Evolutionary conservation across 768 basidiomycete genomes (phyloP), one percentile per base, ranked within the genome.

Genomic region (Naganishia kalamii): DNA sequence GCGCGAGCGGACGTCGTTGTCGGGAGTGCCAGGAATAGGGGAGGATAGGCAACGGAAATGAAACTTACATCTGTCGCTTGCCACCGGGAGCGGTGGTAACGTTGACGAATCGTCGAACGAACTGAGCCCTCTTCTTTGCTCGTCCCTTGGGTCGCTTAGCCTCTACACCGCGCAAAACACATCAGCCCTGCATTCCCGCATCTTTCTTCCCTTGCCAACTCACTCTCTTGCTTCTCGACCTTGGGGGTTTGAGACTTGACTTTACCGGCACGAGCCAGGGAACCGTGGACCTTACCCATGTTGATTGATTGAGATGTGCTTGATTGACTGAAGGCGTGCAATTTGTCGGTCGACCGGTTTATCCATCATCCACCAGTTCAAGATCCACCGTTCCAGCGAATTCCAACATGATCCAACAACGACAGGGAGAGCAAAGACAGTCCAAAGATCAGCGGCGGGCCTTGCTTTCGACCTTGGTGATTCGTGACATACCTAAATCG

Each of bases 201-300:
- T 33, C 40, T 21, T 60, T 37, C 60, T n/a, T 19, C 27, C 15
- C 17, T 8, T 19, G 7, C n/a, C 13, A 12, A 64, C 63, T 51
- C 50, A 64, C 63, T 97, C 84, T 97, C 94, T 83, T 94, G 91
- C 80, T 88, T 86, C 77, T 96, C 94, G 77, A 96, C 94, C 83
- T 97, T 97, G 76, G 93, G 93, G 76, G 88, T 90, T 82, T 93
- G 91, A 73, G 89, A 90, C 83, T 92, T 96, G 84, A 97, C 94
- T 86, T 98, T 97, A 80, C 93, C 93, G 79, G 92, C 92, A 84
- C 92, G 92, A 82, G 92, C 92, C 83, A 94, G 92, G 80, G 92
- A 97, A 80, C 92, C 92, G 88, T 97, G 92, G 83, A 94, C 92
- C 73, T 77, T 77, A 70, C 76, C 76, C 76, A 77, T 77, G 60